Conservation (phyloP, 306 rosid species). For the Cicer chorassanicum region DNA sequence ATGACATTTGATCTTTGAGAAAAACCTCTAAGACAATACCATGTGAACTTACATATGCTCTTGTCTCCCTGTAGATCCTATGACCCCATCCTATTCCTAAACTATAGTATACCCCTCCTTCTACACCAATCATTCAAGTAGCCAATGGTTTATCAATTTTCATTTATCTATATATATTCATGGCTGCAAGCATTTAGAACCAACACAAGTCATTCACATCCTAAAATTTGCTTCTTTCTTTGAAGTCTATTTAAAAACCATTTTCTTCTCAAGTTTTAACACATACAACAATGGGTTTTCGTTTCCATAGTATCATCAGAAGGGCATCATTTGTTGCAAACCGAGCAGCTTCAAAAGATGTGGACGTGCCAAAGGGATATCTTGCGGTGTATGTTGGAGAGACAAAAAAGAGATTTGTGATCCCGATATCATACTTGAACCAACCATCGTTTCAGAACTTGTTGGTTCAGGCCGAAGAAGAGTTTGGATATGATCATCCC, state of each 20-base stretch:
- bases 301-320: constrained; percentile 36
- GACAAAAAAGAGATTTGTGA: constrained; percentile 45
- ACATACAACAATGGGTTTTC: constrained; percentile 45
- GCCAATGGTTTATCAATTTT: constrained; percentile 4
- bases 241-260: neutral
- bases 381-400: constrained; percentile 61
- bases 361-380: constrained; percentile 54
- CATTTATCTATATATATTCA: constrained; percentile 21
- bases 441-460: constrained; percentile 48
- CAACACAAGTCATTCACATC: constrained; percentile 36
- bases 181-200: constrained; percentile 8
- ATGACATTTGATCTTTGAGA: neutral
- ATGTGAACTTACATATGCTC: constrained; percentile 46
- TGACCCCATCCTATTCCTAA: neutral
- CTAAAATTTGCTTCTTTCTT: neutral
- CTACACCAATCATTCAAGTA: constrained; percentile 14
- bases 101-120: neutral
- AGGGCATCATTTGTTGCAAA: constrained; percentile 22
- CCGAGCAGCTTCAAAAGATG: constrained; percentile 22
- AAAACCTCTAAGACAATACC: constrained; percentile 47
- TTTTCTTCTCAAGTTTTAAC: constrained; percentile 6
- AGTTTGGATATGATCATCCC: constrained; percentile 52
- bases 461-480: constrained; percentile 43
- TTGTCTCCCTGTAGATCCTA: constrained; percentile 19
- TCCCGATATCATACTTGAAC: constrained; percentile 49